Conservation (phyloP, 1,139 yeast genomes). For the Pneumocystis wakefieldiae region DNA sequence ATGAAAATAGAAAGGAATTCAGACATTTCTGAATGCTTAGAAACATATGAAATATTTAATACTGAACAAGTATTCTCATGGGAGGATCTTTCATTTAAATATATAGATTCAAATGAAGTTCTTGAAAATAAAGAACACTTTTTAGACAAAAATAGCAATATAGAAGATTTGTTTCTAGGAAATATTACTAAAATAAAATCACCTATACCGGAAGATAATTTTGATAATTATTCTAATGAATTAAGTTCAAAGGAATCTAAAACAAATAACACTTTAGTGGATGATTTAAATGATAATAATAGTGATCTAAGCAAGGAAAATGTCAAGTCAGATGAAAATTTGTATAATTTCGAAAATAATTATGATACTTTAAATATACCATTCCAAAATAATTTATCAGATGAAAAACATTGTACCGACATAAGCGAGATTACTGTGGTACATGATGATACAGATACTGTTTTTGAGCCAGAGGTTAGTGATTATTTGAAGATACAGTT, state of each 20-base stretch:
- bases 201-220: background rate
- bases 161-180: background rate
- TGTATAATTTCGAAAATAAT: constrained; percentile 5
- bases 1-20: background rate
- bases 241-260: background rate
- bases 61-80: background rate
- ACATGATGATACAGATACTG: background rate
- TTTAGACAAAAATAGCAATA: background rate
- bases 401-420: constrained; percentile 12
- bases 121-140: background rate
- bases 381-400: constrained; percentile 11
- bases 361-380: background rate
- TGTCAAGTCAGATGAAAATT: constrained; percentile 12
- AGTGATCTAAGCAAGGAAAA: constrained; percentile 2
- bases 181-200: background rate
- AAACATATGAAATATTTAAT: background rate
- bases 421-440: constrained; percentile 5
- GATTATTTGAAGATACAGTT: constrained; percentile 76
- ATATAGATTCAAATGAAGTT: background rate
- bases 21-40: background rate
- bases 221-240: background rate
- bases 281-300: background rate
- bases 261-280: background rate
- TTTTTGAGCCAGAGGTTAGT: constrained; percentile 56
- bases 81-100: background rate